Conservation (phyloP, 345 rosid species). For the Rhodamnia argentea region DNA sequence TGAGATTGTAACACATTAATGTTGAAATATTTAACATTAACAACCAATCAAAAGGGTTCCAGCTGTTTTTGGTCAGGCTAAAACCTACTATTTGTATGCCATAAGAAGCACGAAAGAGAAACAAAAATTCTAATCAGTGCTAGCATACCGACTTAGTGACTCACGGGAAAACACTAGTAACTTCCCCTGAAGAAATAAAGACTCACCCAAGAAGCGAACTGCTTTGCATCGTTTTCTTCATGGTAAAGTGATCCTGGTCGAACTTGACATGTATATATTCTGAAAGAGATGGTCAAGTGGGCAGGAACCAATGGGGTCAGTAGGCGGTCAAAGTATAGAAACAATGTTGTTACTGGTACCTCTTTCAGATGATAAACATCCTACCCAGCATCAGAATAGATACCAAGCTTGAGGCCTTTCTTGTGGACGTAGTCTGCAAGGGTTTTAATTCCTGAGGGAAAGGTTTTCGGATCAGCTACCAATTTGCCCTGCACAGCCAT, state of each 20-base stretch:
- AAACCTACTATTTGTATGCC: not conserved
- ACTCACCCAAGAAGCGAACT: conserved; percentile 97
- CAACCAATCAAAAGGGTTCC: not conserved
- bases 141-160: not conserved
- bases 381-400: conserved; percentile 99
- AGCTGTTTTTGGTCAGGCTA: not conserved
- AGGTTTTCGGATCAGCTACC: conserved; percentile 65
- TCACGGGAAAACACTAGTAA: not conserved
- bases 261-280: conserved; percentile 84
- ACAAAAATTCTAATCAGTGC: not conserved
- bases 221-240: conserved; percentile 68
- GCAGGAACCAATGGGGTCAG: not conserved
- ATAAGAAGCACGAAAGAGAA: not conserved
- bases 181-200: not conserved
- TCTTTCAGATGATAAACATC: conserved; percentile 3
- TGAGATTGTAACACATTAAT: not conserved
- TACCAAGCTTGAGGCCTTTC: conserved; percentile 92
- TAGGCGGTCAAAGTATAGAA: not conserved
- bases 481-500: conserved; percentile 55
- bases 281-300: conserved; percentile 17
- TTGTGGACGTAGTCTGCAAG: conserved; percentile 80
- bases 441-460: conserved; percentile 84
- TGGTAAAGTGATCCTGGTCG: conserved; percentile 94
- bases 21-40: not conserved
- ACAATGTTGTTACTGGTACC: not conserved